Evolutionary conservation across 306 rosid species (phyloP).

Genomic region (Cicer judaicum): DNA sequence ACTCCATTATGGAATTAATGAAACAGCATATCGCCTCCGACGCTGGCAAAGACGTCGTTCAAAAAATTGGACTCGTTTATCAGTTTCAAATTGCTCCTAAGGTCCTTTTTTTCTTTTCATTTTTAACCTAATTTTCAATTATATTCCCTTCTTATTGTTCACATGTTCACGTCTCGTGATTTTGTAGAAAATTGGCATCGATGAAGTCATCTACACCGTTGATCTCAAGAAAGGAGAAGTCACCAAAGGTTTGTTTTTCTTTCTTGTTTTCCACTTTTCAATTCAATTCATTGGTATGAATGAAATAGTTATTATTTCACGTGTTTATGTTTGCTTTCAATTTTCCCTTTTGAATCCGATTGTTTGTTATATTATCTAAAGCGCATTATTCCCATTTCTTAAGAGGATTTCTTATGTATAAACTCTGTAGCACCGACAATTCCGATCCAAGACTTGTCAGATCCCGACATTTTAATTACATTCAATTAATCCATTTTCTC

Average conservation of each 20-base stretch:
- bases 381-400: too few relatives aligned
- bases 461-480: too few relatives aligned
- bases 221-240: constrained; percentile 94
- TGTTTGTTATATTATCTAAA: neutral
- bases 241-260: constrained; percentile 63
- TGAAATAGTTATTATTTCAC: neutral
- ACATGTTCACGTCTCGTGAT: neutral
- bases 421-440: too few relatives aligned
- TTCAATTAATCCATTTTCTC: too few relatives aligned
- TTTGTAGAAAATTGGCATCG: constrained; percentile 76
- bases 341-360: neutral
- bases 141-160: neutral
- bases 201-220: constrained; percentile 73
- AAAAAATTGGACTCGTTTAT: constrained; percentile 76
- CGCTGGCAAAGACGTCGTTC: constrained; percentile 63
- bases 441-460: too few relatives aligned
- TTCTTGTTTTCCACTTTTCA: neutral
- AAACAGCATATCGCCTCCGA: constrained; percentile 75
- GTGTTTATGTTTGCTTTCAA: neutral
- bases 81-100: constrained; percentile 87
- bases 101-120: constrained; percentile 48
- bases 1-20: constrained; percentile 74
- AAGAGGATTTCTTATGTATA: neutral
- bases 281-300: neutral
- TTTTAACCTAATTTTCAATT: constrained; percentile 11